phyloP scores from a whole-genome alignment of 2,329 filamentous ascomycete genomes.

The Talaromyces atroroseus region DNA sequence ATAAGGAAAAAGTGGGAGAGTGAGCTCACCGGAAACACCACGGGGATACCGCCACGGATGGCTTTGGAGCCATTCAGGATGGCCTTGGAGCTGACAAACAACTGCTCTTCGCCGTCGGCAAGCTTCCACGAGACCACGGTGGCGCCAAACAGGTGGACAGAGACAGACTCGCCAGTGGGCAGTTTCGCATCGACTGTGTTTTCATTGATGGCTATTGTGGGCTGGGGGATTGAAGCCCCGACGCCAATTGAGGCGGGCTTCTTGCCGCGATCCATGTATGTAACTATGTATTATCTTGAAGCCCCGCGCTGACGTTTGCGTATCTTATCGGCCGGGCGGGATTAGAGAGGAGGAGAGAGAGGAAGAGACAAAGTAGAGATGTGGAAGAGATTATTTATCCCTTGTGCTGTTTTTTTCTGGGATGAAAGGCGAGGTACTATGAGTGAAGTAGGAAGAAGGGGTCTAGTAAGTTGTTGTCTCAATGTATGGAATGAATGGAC shows the following conservation, averaged over 20 bases:
- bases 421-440: not conserved
- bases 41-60: slow-evolving; percentile 82
- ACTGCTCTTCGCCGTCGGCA: slow-evolving; percentile 68
- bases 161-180: slow-evolving; percentile 78
- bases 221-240: slow-evolving; percentile 67
- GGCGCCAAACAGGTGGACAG: slow-evolving; percentile 83
- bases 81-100: slow-evolving; percentile 77
- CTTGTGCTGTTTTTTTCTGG: not conserved
- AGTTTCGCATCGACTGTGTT: slow-evolving; percentile 72
- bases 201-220: slow-evolving; percentile 69
- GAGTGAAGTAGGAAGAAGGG: too few species aligned
- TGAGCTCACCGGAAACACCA: slow-evolving; percentile 78
- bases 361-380: not conserved
- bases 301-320: not conserved
- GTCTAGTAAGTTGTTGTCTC: not conserved
- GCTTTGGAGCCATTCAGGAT: slow-evolving; percentile 81
- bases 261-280: slow-evolving; percentile 69
- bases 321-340: not conserved
- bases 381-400: not conserved
- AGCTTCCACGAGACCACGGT: slow-evolving; percentile 94
- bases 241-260: slow-evolving; percentile 73
- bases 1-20: not conserved
- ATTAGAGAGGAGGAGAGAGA: not conserved
- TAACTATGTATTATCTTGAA: not conserved
- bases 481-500: not conserved